A percentile compares a stretch with the other conserved stretches of the same genome.
Evolutionary conservation across 108 stramenopile genomes (phyloP).

Genomic region (Aurantiochytrium sp.): DNA sequence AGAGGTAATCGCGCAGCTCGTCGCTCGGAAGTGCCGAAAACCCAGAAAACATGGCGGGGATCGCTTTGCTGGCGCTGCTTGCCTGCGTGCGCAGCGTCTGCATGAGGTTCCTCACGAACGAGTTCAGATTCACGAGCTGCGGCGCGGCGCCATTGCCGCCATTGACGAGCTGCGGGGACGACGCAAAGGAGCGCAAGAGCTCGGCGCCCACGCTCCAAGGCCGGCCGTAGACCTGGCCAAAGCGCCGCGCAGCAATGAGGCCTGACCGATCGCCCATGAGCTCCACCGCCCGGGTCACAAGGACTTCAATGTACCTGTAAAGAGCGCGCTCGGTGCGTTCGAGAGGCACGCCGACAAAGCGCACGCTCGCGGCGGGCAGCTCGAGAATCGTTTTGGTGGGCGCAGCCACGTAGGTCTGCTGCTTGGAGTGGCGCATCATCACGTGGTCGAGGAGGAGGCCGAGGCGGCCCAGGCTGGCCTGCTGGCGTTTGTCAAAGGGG

Average conservation of each 20-base stretch:
- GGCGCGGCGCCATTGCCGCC: background rate
- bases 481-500: constrained; percentile 47
- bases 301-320: no score
- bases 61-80: background rate
- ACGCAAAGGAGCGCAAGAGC: background rate
- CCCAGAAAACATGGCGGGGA: background rate
- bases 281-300: no score
- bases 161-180: background rate
- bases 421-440: constrained; percentile 69
- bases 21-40: background rate
- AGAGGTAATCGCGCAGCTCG: background rate
- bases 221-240: background rate
- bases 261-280: background rate
- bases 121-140: background rate
- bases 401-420: constrained; percentile 52
- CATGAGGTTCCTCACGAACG: background rate
- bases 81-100: background rate
- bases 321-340: constrained; percentile 54
- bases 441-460: constrained; percentile 51
- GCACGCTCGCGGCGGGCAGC: constrained; percentile 46
- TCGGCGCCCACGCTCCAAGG: background rate
- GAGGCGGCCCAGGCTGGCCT: constrained; percentile 47
- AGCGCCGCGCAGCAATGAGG: background rate
- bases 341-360: constrained; percentile 54
- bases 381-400: constrained; percentile 43